Percentiles rank a stretch among this genome's conserved stretches.
Conservation (phyloP, 1,139 yeast species). For the Taphrina flavorubra region DNA sequence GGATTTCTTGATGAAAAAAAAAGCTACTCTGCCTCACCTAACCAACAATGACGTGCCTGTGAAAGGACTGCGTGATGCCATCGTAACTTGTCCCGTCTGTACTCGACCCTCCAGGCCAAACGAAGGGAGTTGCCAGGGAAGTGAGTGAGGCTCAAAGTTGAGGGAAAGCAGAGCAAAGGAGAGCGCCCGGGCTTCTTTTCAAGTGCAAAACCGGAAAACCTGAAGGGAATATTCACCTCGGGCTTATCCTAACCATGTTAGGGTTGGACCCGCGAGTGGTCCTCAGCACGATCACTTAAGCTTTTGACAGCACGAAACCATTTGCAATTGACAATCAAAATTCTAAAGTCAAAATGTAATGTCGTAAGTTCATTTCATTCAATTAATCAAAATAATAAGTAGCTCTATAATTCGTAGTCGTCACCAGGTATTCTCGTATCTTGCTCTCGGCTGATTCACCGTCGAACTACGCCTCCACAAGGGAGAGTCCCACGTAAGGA, state of each 20-base stretch:
- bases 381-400: no score
- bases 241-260: not conserved
- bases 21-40: slow-evolving; percentile 28
- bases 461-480: slow-evolving; percentile 1
- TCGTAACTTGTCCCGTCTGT: slow-evolving; percentile 30
- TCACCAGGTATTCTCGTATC: not conserved
- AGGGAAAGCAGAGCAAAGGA: not conserved
- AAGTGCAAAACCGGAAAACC: not conserved
- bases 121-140: slow-evolving; percentile 31
- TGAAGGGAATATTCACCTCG: not conserved
- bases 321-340: not conserved
- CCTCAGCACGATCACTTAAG: no score
- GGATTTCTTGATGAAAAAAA: not conserved
- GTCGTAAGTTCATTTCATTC: no score
- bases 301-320: no score
- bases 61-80: slow-evolving; percentile 1
- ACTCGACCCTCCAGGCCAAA: slow-evolving; percentile 25
- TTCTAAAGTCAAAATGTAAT: no score
- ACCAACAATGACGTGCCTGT: slow-evolving; percentile 28
- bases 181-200: not conserved
- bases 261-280: not conserved
- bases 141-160: slow-evolving; percentile 34
- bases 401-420: not conserved
- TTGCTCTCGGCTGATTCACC: not conserved
- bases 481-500: slow-evolving; percentile 23